Percentiles rank a stretch among this genome's conserved stretches.
Conservation (phyloP, 805 yeast genomes). For the Lachancea thermotolerans region DNA sequence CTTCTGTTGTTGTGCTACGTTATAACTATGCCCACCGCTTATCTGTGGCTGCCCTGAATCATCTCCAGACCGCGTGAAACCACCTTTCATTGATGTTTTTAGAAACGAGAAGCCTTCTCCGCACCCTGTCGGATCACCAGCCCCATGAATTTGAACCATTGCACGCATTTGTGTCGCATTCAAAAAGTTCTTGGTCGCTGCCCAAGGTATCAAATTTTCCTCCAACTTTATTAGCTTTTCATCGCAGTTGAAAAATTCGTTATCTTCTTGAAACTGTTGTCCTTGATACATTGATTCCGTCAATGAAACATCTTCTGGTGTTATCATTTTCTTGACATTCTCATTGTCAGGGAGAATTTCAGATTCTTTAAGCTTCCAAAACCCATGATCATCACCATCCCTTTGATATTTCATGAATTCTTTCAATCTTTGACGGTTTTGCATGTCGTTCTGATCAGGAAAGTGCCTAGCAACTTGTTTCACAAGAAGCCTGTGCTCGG, state of each 20-base stretch:
- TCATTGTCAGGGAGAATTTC: slow-evolving; percentile 70
- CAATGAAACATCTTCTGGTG: slow-evolving; percentile 85
- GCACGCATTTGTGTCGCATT: slow-evolving; percentile 95
- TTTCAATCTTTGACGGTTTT: slow-evolving; percentile 87
- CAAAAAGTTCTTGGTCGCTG: slow-evolving; percentile 80
- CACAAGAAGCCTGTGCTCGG: slow-evolving; percentile 68
- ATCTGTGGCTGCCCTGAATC: slow-evolving; percentile 32
- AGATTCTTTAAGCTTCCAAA: slow-evolving; percentile 76
- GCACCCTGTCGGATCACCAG: slow-evolving; percentile 90
- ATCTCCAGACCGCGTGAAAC: slow-evolving; percentile 45
- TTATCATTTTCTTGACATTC: slow-evolving; percentile 69
- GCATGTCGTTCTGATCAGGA: slow-evolving; percentile 97
- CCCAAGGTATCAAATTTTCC: slow-evolving; percentile 92
- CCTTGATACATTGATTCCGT: slow-evolving; percentile 91
- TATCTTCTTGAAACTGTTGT: slow-evolving; percentile 80
- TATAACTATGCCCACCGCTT: slow-evolving; percentile 63
- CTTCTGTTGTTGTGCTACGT: slow-evolving; percentile 80
- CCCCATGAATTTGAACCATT: slow-evolving; percentile 90
- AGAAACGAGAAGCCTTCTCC: slow-evolving; percentile 85
- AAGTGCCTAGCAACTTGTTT: slow-evolving; percentile 86
- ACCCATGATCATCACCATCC: slow-evolving; percentile 89
- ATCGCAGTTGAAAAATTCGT: slow-evolving; percentile 46
- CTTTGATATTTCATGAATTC: slow-evolving; percentile 98
- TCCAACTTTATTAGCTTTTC: slow-evolving; percentile 56
- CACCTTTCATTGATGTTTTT: slow-evolving; percentile 92